Base-by-base conservation (phyloP, 352 stramenopile species). In the Globisporangium apiculatum region DNA sequence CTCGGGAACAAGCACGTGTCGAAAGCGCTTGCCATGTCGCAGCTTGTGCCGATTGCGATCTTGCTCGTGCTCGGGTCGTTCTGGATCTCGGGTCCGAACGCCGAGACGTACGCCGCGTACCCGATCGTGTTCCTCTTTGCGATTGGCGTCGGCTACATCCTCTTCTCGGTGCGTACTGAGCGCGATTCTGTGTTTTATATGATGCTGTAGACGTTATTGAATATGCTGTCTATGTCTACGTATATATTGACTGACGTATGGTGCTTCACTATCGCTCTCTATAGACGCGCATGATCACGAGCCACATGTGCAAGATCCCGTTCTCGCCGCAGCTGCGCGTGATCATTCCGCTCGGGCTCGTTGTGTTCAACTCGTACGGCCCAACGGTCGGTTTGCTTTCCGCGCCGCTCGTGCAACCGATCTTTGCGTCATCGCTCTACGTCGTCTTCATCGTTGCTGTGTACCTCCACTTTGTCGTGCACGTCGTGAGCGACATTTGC, bases 241-340 rank as follows among this genome's bases (percentile, higher is more conserved):
- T 31, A 1, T 31, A 31, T 31, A 31, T 31, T 31, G 24, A 31
- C 24, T 31, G 24, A 31, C 24, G 24, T 31, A 31, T 31, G 24
- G 24, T 31, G 24, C 24, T 0, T 31, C 24, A 2, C 24, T 31
- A 3, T 31, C 24, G 24, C 24, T 31, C 17, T 12, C 35, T 54
- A 35, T 59, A 94, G 82, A 93, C 83, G 37, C 83, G 83, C 64
- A 95, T 95, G 85, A 95, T 93, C 64, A 72, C 87, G 53, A 90
- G 81, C 69, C 85, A 95, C 73, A 95, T 95, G 85, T 95, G 83
- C 70, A 95, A 95, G 70, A 78, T 95, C 31, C 81, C 83, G 50
- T 95, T 88, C 64, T 82, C 83, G 45, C 78, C 76, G 37, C 85
- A 95, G 64, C 66, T 91, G 10, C 85, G 82, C 43, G 81, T 95